Base-by-base conservation (phyloP, 2,329 filamentous ascomycete genomes). In the Ophiostoma novo-ulmi region DNA sequence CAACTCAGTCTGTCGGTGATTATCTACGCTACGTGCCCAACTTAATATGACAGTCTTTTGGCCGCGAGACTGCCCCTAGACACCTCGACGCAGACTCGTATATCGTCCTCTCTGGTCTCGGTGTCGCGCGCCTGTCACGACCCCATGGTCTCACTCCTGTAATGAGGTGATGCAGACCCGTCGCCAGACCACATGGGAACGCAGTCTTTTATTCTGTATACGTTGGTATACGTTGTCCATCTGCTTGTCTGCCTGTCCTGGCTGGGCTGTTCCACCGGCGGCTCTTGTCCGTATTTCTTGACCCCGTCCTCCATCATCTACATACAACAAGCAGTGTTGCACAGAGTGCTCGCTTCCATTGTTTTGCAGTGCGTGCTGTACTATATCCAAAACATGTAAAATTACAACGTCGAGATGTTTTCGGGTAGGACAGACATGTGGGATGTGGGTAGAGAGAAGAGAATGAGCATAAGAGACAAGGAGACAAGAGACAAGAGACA, bases 321-420 rank as follows among this genome's bases (percentile, higher is more conserved):
- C 41, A 44, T 31, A 31, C 31, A 31, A 31, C 31, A 44, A 48
- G 44, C 31, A 31, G 31, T 31, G 44, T 48, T 6, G 7, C 44
- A 58, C 52, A 58, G 10, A 58, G 44, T 22, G 2, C 17, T 58
- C 52, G 52, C 52, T 58, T 58, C n/a, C n/a, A 58, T n/a, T 55
- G 48, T 55, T 55, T n/a, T 22, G 14, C 17, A 10, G 41, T 48
- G 44, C 6, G n/a, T 48, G 44, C 41, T 44, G 44, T 20, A 65
- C 61, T 65, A 5, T 65, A 65, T 39, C 14, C n/a, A 20, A 65
- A 65, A 65, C 61, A 65, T 8, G 61, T 20, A 22, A 38, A 35
- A 65, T 65, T 65, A 22, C 14, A 39, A 35, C 35, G 31, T 65
- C 35, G 35, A 64, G n/a, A 36, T 13, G 22, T 26, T n/a, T 26